Base-by-base conservation (phyloP, 495 filamentous ascomycete genomes). In the Aspergillus nanangensis region DNA sequence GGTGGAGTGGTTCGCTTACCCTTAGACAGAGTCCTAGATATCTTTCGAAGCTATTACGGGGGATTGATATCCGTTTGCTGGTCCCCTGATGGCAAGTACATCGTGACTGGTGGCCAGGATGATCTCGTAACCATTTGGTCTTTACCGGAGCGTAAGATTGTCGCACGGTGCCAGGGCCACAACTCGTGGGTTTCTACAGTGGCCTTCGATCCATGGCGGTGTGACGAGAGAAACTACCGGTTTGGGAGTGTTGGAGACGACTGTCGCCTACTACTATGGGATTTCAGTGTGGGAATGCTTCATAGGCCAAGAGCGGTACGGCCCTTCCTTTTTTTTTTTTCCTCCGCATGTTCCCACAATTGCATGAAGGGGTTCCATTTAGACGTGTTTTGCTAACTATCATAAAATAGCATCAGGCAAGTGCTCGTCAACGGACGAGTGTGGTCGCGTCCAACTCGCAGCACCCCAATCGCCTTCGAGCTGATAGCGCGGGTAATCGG, bases 221-320 rank as follows among this genome's bases (percentile, higher is more conserved):
- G 93, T 62, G 93, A 97, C 58, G 89, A 92, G 52, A 78, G 84
- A 49, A 96, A 89, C 49, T 98, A 98, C 57, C 78, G 93, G 3
- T 94, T 98, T 52, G 93, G 94, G 21, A 94, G 87, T 53, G 94
- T 97, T 13, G 94, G 94, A 4, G 90, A 96, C 61, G 93, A 98
- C 60, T 87, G 93, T 55, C 69, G 89, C 43, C 64, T 98, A 24
- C 76, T 96, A 39, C 70, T 98, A 24, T 98, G 93, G 93, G 93
- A 98, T 70, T 98, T 98, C 63, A 93, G 83, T 47, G 90, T 96
- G 21, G 90, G 90, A 38, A 96, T 96, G 90, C 70, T 98, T 51
- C 84, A 92, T 61, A 79, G 93, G 24, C 94, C 93, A 1, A 89
- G 86, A 56, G 86, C 82, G 51, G 85, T 88, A 73, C 51, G 81